These are phyloP conservation scores for Novymonas esmeraldas DNA, from an alignment of 208 protist genomes.

Conservation along the genomic window DNA sequence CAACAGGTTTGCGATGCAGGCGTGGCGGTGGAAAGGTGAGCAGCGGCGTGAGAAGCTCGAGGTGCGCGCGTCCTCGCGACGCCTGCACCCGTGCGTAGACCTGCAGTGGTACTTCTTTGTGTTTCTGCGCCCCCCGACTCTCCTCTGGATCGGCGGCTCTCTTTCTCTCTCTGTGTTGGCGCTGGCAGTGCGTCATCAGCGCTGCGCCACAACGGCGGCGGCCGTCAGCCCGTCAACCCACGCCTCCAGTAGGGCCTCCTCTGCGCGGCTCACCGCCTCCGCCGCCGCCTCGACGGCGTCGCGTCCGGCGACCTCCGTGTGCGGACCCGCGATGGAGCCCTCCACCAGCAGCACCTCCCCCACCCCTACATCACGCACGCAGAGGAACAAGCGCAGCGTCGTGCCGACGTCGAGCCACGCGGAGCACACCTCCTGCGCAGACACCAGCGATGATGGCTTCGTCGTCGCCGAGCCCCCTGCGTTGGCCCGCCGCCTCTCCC, in stretches of 20 bases:
- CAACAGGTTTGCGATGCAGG: no score
- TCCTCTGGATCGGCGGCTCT: no score
- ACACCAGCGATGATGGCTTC: neutral
- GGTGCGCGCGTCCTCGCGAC: no score
- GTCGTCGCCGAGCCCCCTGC: neutral
- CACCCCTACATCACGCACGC: conserved; percentile 48
- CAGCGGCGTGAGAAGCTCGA: no score
- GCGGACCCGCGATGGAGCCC: conserved; percentile 27
- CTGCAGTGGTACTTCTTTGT: no score
- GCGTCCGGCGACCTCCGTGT: conserved; percentile 10
- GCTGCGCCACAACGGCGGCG: conserved; percentile 6
- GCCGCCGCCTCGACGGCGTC: neutral
- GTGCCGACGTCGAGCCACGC: conserved; percentile 56
- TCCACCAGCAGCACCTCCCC: conserved; percentile 69
- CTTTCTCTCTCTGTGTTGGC: no score
- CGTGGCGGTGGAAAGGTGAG: neutral
- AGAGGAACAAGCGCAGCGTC: conserved; percentile 32
- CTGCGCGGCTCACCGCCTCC: conserved; percentile 5
- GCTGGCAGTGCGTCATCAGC: no score
- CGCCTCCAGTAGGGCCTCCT: conserved; percentile 32
- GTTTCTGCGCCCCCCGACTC: no score
- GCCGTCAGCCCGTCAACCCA: conserved; percentile 40
- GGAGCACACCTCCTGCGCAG: conserved; percentile 37
- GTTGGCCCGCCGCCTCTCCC: conserved; percentile 1
- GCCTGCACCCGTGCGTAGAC: no score